Evolutionary conservation across 192 early-diverging fungal species (phyloP), one percentile per base, ranked within the genome.

Genomic region (Lunasporangiospora selenospora): DNA sequence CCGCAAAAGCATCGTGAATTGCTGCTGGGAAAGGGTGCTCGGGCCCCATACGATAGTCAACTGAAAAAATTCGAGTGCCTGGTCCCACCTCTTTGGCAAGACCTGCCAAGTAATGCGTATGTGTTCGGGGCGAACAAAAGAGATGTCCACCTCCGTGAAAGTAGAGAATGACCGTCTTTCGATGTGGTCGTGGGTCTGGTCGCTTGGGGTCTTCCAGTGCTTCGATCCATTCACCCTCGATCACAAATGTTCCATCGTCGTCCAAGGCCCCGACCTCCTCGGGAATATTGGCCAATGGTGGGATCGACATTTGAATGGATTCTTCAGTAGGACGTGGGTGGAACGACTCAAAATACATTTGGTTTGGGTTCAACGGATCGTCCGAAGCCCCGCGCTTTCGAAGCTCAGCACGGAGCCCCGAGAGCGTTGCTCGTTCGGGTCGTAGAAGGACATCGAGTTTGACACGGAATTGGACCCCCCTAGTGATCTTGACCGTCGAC

Each of bases 41-140:
- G 0, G 96, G 96, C 0, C 93, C 87, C 31, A 96, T 75, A 3
- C 95, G 80, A 71, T 98, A 98, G 58, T 88, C 87, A 36, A 92
- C 66, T 11, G 77, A 71, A 36, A 71, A 62, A 11, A 71, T 23
- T 15, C 67, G 48, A 0, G 67, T 62, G 0, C 67, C 67, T 4
- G 67, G 67, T 8, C 67, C 67, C 21, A 71, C 48, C 18, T 57
- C 46, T 24, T 42, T 61, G 2, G 67, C 67, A 0, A 71, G 21
- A 3, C 59, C 39, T 18, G 31, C 32, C 2, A 61, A 4, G 6
- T 51, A 57, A 16, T 71, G 32, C 9, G 59, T 58, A 37, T 71
- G 67, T 13, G 58, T 60, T 2, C 40, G 47, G 21, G 67, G 67
- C 6, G 67, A 71, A 0, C 55, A 31, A 34, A 71, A 58, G 10